Evolutionary conservation across 164 flowering plant genomes (phyloP).

Genomic region (Magnolia sinica): DNA sequence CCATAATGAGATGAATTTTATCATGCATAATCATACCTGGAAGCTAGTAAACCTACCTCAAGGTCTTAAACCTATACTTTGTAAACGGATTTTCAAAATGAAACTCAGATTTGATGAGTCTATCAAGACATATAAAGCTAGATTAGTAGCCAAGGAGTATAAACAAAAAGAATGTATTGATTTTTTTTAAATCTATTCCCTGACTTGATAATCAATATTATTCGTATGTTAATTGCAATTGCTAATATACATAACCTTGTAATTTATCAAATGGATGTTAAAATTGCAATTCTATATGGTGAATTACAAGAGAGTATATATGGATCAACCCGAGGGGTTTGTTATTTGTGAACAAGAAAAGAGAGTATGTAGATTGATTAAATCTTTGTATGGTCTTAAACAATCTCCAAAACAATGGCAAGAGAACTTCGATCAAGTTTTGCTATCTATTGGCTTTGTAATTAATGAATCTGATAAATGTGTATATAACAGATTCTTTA

Average conservation of each 20-base stretch:
- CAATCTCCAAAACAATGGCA: neutral
- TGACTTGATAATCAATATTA: neutral
- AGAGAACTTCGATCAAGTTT: neutral
- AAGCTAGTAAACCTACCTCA: too few species aligned
- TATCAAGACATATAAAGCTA: too few species aligned
- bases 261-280: neutral
- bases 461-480: neutral
- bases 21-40: too few species aligned
- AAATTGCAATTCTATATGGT: neutral
- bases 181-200: too few species aligned
- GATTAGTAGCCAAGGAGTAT: too few species aligned
- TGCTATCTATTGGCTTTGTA: neutral
- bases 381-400: neutral
- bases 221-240: neutral
- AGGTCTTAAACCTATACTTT: too few species aligned
- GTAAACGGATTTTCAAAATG: too few species aligned
- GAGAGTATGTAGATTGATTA: neutral
- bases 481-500: neutral
- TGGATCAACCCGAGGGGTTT: neutral
- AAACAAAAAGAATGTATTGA: too few species aligned
- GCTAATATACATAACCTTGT: neutral
- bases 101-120: too few species aligned
- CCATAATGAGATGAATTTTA: too few species aligned
- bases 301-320: neutral
- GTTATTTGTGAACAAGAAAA: neutral